Evolutionary conservation across 2,329 filamentous ascomycete species (phyloP), one percentile per base, ranked within the genome.

Genomic region (Camptophora hylomeconis): DNA sequence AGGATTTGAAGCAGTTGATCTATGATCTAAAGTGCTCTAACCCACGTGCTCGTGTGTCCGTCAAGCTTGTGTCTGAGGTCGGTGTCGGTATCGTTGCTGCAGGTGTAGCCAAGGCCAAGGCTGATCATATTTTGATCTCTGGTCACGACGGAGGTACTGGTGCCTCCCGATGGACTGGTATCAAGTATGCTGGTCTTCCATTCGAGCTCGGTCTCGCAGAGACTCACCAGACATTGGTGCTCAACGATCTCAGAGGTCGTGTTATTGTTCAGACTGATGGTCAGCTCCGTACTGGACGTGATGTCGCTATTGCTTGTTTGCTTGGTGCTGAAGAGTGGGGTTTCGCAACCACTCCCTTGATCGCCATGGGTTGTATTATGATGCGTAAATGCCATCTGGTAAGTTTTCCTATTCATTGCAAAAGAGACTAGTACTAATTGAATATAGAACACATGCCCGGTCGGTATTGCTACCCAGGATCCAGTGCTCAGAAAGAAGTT

Each of bases 301-400:
- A 95, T 61, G 76, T 95, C 32, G 87, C 86, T 27, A 86, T 95
- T 42, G 87, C 87, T 37, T 93, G 84, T 67, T 57, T 95, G 48
- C 76, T 95, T 31, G 87, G 87, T 61, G 87, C 87, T n/a, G 87
- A 95, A 57, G 87, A 95, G 61, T 95, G 82, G 74, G 87, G 87
- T 11, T 95, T 95, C 49, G 87, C 87, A 21, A 95, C 87, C 0
- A 80, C 87, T 36, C 87, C 87, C 47, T 61, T 95, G 30, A 94
- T 94, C 46, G 87, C 87, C 31, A 89, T 95, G 81, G 87, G 87
- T 10, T 95, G 86, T 50, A 82, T 95, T 37, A 81, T 93, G 64
- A 93, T 94, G 84, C 51, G 84, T 0, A 86, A 86, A 49, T 82
- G 76, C 40, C 69, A 72, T 44, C 40, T 36, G 29, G 31, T 43